phyloP scores from a whole-genome alignment of 257 asterid species.

The Fraxinus excelsior region DNA sequence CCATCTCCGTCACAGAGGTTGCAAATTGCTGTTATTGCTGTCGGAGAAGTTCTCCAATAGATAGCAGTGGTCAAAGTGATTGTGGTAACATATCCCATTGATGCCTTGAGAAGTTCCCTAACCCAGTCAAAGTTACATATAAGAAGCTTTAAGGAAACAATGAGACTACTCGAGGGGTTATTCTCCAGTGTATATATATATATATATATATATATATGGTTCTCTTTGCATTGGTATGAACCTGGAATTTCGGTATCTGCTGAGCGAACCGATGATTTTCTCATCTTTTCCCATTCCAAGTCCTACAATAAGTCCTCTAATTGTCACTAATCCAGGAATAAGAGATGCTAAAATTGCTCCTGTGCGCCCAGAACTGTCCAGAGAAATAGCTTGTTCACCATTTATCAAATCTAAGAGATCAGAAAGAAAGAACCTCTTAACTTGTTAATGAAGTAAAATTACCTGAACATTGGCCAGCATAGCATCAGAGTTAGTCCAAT shows the following conservation, averaged over 20 bases:
- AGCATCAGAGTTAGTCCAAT: slow-evolving; percentile 60
- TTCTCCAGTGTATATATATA: background rate
- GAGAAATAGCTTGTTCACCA: background rate
- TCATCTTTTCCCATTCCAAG: background rate
- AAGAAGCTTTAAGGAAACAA: background rate
- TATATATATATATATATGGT: too few species aligned
- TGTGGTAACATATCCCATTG: slow-evolving; percentile 42
- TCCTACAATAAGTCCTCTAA: background rate
- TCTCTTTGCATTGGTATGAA: background rate
- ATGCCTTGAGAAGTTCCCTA: slow-evolving; percentile 59
- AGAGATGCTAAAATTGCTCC: slow-evolving; percentile 21
- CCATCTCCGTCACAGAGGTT: slow-evolving; percentile 74
- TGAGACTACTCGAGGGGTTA: background rate
- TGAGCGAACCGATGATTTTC: background rate
- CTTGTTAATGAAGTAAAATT: background rate
- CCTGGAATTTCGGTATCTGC: slow-evolving; percentile 6
- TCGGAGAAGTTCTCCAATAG: slow-evolving; percentile 61
- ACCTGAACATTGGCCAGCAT: slow-evolving; percentile 80
- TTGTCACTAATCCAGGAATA: background rate
- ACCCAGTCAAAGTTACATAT: background rate
- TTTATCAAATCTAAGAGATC: background rate
- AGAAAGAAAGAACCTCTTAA: background rate
- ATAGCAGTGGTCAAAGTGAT: slow-evolving; percentile 41
- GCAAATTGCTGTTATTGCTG: slow-evolving; percentile 54
- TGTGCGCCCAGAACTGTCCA: background rate